These are phyloP conservation scores for Harringtonia aguacate DNA, from an alignment of 2,329 filamentous ascomycete genomes.

Conservation along the genomic window DNA sequence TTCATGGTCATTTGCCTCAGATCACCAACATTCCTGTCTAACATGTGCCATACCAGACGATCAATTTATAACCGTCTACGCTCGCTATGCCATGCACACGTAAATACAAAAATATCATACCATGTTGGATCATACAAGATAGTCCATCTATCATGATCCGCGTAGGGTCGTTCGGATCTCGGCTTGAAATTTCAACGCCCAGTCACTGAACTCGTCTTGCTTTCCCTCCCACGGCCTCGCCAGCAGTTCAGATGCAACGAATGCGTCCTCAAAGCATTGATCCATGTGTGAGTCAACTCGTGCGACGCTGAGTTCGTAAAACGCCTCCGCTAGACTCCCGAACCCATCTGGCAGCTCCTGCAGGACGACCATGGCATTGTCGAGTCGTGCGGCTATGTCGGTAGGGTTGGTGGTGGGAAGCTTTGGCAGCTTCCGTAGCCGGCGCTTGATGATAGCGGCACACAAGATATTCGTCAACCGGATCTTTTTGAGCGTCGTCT, in stretches of 20 bases:
- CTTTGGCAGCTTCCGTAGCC: slow-evolving; percentile 48
- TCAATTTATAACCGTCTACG: no score
- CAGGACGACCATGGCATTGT: slow-evolving; percentile 46
- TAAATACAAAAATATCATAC: background rate
- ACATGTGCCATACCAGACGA: no score
- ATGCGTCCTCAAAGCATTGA: slow-evolving; percentile 49
- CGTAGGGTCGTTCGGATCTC: slow-evolving; percentile 5
- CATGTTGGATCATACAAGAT: background rate
- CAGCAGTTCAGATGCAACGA: slow-evolving; percentile 43
- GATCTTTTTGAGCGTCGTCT: slow-evolving; percentile 51
- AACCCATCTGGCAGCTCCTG: slow-evolving; percentile 54
- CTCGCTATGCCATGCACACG: background rate
- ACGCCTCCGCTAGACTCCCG: slow-evolving; percentile 58
- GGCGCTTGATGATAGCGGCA: slow-evolving; percentile 57
- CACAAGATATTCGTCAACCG: slow-evolving; percentile 60
- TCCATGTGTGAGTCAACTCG: slow-evolving; percentile 49
- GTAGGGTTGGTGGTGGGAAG: slow-evolving; percentile 21
- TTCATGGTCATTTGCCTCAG: no score
- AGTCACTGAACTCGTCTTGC: slow-evolving; percentile 67
- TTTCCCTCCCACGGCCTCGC: slow-evolving; percentile 50
- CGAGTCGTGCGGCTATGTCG: slow-evolving; percentile 31
- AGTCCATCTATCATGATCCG: background rate
- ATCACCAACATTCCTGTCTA: no score
- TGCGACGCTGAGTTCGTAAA: slow-evolving; percentile 57
- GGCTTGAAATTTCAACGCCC: slow-evolving; percentile 50